A percentile compares a stretch with the other conserved stretches of the same genome.
Evolutionary conservation across 495 filamentous ascomycete genomes (phyloP).

Genomic region (Aspergillus conjunctus): DNA sequence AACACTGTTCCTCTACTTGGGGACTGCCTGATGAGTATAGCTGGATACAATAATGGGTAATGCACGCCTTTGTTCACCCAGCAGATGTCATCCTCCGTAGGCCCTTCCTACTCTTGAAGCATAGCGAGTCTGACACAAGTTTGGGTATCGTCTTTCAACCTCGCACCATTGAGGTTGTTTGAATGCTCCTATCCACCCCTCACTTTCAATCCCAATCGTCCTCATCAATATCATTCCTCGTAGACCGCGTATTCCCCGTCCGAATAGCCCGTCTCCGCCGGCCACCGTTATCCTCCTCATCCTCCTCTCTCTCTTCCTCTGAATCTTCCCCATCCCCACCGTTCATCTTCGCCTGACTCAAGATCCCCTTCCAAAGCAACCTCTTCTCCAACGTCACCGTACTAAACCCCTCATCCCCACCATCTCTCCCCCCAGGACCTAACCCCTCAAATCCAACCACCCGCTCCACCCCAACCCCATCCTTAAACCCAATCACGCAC

Average conservation of each 20-base stretch:
- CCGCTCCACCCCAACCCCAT: slow-evolving; percentile 66
- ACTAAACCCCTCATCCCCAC: slow-evolving; percentile 62
- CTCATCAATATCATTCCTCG: slow-evolving; percentile 39
- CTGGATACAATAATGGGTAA: too few species aligned
- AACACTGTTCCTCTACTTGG: too few species aligned
- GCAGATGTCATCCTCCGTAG: too few species aligned
- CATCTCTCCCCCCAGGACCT: slow-evolving; percentile 56
- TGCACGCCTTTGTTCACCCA: too few species aligned
- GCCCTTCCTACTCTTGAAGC: too few species aligned
- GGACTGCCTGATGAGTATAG: too few species aligned
- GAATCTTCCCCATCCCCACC: slow-evolving; percentile 41
- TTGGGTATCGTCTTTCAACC: not conserved
- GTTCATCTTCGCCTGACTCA: slow-evolving; percentile 55
- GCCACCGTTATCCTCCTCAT: slow-evolving; percentile 27
- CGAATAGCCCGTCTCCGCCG: slow-evolving; percentile 47
- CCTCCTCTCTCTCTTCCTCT: slow-evolving; percentile 35
- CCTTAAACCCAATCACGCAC: slow-evolving; percentile 73
- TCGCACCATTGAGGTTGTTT: not conserved
- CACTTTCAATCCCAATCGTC: slow-evolving; percentile 68
- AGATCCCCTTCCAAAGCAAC: slow-evolving; percentile 59
- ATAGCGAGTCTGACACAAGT: too few species aligned
- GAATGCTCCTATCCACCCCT: not conserved
- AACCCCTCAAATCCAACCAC: slow-evolving; percentile 77
- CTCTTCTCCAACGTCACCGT: slow-evolving; percentile 65
- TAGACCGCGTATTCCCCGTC: slow-evolving; percentile 30